These are phyloP conservation scores for Plenodomus biglobosus DNA, from an alignment of 2,329 filamentous ascomycete species.

Conservation along the genomic window DNA sequence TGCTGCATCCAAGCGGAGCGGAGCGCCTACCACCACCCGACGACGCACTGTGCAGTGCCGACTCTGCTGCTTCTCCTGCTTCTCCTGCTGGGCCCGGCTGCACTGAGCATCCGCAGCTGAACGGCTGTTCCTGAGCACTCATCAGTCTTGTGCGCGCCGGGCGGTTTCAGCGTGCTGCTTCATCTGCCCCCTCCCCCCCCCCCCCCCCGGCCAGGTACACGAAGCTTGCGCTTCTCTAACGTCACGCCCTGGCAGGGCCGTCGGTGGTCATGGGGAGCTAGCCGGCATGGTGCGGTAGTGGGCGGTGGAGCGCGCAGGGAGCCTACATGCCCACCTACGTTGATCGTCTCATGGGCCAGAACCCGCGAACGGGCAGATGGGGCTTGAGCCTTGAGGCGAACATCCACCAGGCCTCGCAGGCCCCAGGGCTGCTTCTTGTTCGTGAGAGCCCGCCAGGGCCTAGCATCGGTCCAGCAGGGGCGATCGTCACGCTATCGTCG, in stretches of 20 bases:
- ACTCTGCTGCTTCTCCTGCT: not conserved
- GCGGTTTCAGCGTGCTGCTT: slow-evolving; percentile 24
- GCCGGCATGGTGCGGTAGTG: slow-evolving; percentile 29
- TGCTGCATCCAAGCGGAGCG: slow-evolving; percentile 12
- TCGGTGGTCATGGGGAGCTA: slow-evolving; percentile 25
- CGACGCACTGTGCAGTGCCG: no score
- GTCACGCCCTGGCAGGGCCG: slow-evolving; percentile 15
- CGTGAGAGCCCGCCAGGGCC: slow-evolving; percentile 16
- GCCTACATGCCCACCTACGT: slow-evolving; percentile 21
- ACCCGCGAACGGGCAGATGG: slow-evolving; percentile 29
- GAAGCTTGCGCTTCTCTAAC: slow-evolving; percentile 28
- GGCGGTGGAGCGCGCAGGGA: slow-evolving; percentile 14
- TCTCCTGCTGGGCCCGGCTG: not conserved
- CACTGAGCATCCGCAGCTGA: slow-evolving; percentile 6
- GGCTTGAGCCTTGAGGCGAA: slow-evolving; percentile 32
- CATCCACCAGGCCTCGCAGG: no score
- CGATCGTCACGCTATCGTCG: slow-evolving; percentile 34
- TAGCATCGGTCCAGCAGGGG: slow-evolving; percentile 30
- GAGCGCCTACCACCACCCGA: slow-evolving; percentile 7
- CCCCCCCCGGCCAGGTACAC: slow-evolving; percentile 37
- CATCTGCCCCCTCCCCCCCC: slow-evolving; percentile 26
- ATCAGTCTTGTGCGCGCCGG: slow-evolving; percentile 8
- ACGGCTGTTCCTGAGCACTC: slow-evolving; percentile 18
- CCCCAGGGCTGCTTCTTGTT: slow-evolving; percentile 33
- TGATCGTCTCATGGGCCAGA: slow-evolving; percentile 45